These are phyloP conservation scores for Metarhizium anisopliae DNA, from an alignment of 2,329 filamentous ascomycete genomes.

Conservation along the genomic window DNA sequence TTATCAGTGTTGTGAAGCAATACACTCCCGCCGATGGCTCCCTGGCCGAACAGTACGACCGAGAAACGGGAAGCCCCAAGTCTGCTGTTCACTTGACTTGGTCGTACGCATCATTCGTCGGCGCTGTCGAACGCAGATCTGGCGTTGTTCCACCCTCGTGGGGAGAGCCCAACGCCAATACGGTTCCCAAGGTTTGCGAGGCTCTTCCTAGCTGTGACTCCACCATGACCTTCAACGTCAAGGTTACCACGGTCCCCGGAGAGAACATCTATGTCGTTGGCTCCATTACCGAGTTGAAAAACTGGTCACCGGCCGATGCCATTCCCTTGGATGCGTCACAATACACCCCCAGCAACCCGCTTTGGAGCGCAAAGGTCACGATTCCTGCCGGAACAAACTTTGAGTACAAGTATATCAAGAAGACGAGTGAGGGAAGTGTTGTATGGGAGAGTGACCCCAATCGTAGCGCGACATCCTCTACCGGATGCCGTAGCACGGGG, in stretches of 20 bases:
- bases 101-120: constrained; percentile 61
- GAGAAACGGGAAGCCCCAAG: constrained; percentile 38
- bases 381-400: constrained; percentile 44
- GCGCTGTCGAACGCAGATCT: constrained; percentile 44
- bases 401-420: constrained; percentile 54
- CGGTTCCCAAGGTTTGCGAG: constrained; percentile 10
- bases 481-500: constrained; percentile 1
- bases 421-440: constrained; percentile 37
- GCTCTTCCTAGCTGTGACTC: constrained; percentile 16
- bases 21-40: constrained; percentile 56
- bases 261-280: constrained; percentile 16
- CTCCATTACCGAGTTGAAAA: constrained; percentile 28
- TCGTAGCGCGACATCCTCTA: constrained; percentile 13
- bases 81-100: constrained; percentile 62
- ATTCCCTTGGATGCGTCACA: constrained; percentile 39
- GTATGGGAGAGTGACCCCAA: constrained; percentile 50
- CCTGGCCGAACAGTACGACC: constrained; percentile 56
- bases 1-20: constrained; percentile 47
- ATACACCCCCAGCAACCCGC: constrained; percentile 44
- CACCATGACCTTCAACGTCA: constrained; percentile 13
- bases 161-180: constrained; percentile 22
- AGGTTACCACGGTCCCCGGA: constrained; percentile 7
- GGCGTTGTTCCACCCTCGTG: constrained; percentile 45
- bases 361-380: constrained; percentile 45
- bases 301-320: constrained; percentile 29